Conservation (phyloP, 257 asterid species). For the Hygrophila difformis region DNA sequence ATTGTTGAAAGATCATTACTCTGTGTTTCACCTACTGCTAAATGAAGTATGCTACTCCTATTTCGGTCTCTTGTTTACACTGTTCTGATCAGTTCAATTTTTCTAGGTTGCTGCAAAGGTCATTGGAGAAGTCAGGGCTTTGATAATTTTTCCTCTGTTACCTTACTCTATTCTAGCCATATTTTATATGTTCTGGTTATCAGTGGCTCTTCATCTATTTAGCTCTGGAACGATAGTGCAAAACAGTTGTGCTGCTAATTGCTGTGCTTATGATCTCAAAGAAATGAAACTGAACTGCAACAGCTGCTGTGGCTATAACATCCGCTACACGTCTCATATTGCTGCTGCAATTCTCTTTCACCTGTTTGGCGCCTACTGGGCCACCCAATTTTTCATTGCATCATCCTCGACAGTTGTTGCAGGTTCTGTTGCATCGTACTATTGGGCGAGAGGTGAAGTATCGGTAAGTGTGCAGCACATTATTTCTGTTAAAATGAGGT, state of each 20-base stretch:
- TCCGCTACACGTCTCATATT: constrained; percentile 69
- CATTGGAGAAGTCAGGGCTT: constrained; percentile 91
- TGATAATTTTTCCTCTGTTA: constrained; percentile 73
- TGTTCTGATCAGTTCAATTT: not conserved
- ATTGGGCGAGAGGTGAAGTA: constrained; percentile 86
- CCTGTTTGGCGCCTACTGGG: constrained; percentile 92
- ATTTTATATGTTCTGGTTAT: constrained; percentile 89
- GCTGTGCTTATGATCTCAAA: constrained; percentile 95
- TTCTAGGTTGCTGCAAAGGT: constrained; percentile 97
- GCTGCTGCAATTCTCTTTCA: constrained; percentile 88
- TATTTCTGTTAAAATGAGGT: no score
- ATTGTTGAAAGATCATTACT: no score
- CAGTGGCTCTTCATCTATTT: constrained; percentile 84
- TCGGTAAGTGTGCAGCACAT: no score
- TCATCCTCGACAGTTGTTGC: constrained; percentile 84
- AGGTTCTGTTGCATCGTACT: constrained; percentile 93
- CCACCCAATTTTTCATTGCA: constrained; percentile 68
- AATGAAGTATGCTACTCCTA: no score
- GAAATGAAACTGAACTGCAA: constrained; percentile 63
- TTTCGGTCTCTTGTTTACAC: no score
- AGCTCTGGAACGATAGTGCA: constrained; percentile 78
- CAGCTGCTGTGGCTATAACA: constrained; percentile 84
- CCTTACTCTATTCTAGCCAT: constrained; percentile 72
- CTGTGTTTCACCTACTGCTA: no score
- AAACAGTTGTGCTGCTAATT: constrained; percentile 70